Base-by-base conservation (phyloP, 352 stramenopile species). In the Phytophthora pseudosyringae region DNA sequence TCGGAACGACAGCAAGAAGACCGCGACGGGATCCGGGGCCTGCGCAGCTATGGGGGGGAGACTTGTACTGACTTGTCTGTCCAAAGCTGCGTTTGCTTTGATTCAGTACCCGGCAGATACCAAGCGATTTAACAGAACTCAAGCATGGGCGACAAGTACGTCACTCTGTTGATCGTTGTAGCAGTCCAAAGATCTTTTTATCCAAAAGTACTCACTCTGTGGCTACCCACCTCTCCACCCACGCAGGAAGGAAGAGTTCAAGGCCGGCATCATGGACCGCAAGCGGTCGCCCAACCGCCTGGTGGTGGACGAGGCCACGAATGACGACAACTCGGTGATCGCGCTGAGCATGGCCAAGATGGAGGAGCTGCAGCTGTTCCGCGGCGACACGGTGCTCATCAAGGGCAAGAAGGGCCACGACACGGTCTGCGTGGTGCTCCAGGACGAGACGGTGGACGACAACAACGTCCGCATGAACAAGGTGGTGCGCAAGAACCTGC, bases 391-490 rank as follows among this genome's bases (percentile, higher is more conserved):
- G 29, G 97, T 99, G 47, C 81, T 99, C 6, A 98, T 99, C 80
- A 99, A 99, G 75, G 98, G 98, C 59, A 99, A 99, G 88, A 99
- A 99, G 73, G 97, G 97, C 41, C 87, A 91, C 40, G 97, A 99
- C 69, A 99, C 97, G 9, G 97, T 99, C 10, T 99, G 97, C 75
- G 98, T 99, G 46, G 94, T 98, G 41, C 82, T 99, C 1, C 89
- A 98, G 46, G 97, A 99, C 67, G 98, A 99, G 65, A 98, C 92
- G 15, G 98, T 98, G 47, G 97, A 99, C 43, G 97, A 99, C 64
- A 85, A 88, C 43, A 98, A 93, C 62, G 95, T 99, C 16, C 89
- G 96, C 43, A 99, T 99, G 97, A 99, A 99, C 89, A 99, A 99
- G 85, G 94, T 99, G 28, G 97, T 99, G 44, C 94, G 98, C 31